Evolutionary conservation across 2,329 filamentous ascomycete species (phyloP), one percentile per base, ranked within the genome.

Genomic region (Ascochyta clinopodiicola): DNA sequence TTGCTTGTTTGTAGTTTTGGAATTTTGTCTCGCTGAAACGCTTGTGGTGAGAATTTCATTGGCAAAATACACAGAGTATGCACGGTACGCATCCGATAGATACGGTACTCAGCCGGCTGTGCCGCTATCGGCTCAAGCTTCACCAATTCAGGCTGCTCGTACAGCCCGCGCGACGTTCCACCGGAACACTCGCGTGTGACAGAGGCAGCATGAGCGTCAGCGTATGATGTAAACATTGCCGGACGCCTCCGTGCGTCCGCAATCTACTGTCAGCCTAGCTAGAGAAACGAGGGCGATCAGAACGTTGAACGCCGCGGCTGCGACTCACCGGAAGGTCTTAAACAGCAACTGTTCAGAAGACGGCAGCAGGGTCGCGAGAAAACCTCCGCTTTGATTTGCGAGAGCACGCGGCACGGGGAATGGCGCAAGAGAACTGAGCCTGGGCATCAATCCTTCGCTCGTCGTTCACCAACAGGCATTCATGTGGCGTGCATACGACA

Each of bases 361-460:
- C 24, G 12, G 17, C 37, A 47, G 22, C 15, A 42, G 25, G 31
- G 10, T 8, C 49, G 38, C 6, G 22, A 21, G 27, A 48, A 25
- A 48, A 32, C 19, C 31, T 44, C 36, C 37, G 8, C 44, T 44
- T 3, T 38, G 43, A 27, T 21, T n/a, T 29, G 22, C 22, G 4
- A 40, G n/a, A 37, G 44, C 34, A 32, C 38, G 22, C 19, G 27
- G 27, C 5, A 44, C 19, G 19, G 10, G 27, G 21, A 19, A 54
- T 54, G 34, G 45, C 45, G 51, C 45, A 55, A 50, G 40, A 36
- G 19, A 49, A 21, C 40, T 25, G 44, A 38, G 38, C 38, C 45
- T 55, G 35, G 49, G 29, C 49, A 47, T 38, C 48, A 39, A 54
- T 61, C 55, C 53, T 59, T 57, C 57, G 55, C 2, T 15, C 29